These are phyloP conservation scores for Linnemannia zychae DNA, from an alignment of 192 early-diverging fungal genomes.

Conservation along the genomic window DNA sequence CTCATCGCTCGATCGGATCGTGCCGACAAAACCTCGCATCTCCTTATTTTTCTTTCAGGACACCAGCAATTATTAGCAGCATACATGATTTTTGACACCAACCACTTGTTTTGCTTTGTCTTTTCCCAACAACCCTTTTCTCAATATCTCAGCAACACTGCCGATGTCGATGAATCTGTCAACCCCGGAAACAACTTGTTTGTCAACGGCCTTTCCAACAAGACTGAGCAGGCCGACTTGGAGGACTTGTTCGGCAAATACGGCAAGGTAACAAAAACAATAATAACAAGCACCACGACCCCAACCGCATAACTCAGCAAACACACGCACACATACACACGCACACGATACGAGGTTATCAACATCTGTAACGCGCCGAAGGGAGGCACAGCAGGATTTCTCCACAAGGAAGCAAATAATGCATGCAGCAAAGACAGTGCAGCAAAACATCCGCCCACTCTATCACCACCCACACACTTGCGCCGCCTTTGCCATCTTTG, in stretches of 20 bases:
- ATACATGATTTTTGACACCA: slow-evolving; percentile 8
- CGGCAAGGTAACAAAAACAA: slow-evolving; percentile 75
- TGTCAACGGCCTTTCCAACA: slow-evolving; percentile 74
- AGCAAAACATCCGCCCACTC: background rate
- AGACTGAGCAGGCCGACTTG: slow-evolving; percentile 73
- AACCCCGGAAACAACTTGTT: slow-evolving; percentile 84
- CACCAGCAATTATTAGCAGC: background rate
- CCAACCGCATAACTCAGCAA: background rate
- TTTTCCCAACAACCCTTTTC: background rate
- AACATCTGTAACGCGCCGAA: too few relatives aligned
- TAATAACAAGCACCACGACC: background rate
- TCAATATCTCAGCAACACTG: slow-evolving; percentile 21
- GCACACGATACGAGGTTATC: too few relatives aligned
- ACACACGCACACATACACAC: background rate
- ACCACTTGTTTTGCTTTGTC: slow-evolving; percentile 12
- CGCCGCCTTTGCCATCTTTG: background rate
- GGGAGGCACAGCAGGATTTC: too few relatives aligned
- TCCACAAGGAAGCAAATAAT: too few relatives aligned
- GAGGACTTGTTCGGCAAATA: slow-evolving; percentile 79
- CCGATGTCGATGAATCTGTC: slow-evolving; percentile 51
- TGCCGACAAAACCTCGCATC: background rate
- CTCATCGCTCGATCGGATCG: background rate
- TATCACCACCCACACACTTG: background rate
- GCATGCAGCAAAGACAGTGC: too few relatives aligned
- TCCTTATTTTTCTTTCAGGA: background rate